A percentile compares a stretch with the other conserved stretches of the same genome.
Conservation (phyloP, 305 asterid genomes). For the Solanum aculeatissimum region DNA sequence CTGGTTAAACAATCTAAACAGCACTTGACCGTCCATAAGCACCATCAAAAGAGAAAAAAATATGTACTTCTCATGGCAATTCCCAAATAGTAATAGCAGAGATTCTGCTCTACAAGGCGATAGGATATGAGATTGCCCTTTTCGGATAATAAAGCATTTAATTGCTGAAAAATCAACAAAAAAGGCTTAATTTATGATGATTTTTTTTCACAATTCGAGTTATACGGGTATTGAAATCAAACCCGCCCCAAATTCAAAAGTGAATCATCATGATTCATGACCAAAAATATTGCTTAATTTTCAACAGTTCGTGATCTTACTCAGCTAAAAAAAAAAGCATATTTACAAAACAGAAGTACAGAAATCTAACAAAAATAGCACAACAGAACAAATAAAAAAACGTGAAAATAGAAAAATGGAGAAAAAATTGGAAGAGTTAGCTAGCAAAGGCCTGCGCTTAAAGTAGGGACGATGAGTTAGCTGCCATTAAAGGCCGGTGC, state of each 20-base stretch:
- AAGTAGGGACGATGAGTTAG: neutral
- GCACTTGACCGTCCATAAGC: conserved; percentile 28
- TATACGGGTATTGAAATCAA: neutral
- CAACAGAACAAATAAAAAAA: neutral
- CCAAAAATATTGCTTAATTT: too few species aligned
- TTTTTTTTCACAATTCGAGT: neutral
- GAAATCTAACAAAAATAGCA: neutral
- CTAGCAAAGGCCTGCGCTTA: neutral
- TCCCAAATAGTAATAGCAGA: conserved; percentile 19
- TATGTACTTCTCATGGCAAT: conserved; percentile 22
- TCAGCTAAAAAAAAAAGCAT: too few species aligned
- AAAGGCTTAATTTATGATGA: neutral
- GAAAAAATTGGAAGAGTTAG: too few species aligned
- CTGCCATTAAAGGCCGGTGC: neutral
- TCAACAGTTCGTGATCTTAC: too few species aligned
- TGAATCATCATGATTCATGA: neutral
- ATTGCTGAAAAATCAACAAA: neutral
- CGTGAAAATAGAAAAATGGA: neutral
- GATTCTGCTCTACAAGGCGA: conserved; percentile 18
- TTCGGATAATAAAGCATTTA: neutral
- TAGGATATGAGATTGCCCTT: conserved; percentile 14
- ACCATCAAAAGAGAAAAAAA: neutral
- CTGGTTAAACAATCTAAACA: neutral
- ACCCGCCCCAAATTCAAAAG: conserved; percentile 3
- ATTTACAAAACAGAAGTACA: neutral